phyloP scores from a whole-genome alignment of 768 basidiomycete genomes.

The Holtermannia corniformis region DNA sequence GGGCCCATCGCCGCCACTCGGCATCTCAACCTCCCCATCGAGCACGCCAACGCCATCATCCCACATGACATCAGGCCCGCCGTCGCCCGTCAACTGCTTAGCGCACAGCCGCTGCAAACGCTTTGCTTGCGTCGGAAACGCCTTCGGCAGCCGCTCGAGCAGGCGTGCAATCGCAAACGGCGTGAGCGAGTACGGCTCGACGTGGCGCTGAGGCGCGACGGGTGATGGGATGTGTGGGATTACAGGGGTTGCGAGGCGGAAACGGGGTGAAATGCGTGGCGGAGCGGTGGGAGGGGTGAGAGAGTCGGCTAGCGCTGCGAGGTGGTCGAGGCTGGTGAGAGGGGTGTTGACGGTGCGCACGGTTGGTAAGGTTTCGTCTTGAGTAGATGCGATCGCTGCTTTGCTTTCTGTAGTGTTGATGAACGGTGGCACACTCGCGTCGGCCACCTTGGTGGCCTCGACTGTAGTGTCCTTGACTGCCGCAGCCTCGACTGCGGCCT shows the following conservation, averaged over 20 bases:
- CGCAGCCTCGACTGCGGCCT: neutral
- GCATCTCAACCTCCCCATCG: conserved; percentile 11
- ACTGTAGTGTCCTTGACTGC: neutral
- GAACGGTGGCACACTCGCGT: no score
- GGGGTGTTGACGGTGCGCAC: neutral
- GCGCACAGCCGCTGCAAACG: conserved; percentile 10
- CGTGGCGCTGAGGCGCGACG: neutral
- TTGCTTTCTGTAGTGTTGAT: no score
- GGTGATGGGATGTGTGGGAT: neutral
- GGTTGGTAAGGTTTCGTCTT: no score
- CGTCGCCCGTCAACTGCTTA: conserved; percentile 19
- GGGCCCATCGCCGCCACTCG: conserved; percentile 12
- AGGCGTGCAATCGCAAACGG: conserved; percentile 16
- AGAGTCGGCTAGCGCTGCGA: neutral
- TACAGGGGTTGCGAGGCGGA: neutral
- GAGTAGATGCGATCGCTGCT: no score
- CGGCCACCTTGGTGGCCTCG: neutral
- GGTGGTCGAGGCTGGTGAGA: neutral
- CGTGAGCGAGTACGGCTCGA: conserved; percentile 12
- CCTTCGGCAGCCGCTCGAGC: conserved; percentile 10
- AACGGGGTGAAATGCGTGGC: neutral
- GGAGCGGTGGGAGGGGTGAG: neutral
- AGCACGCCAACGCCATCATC: conserved; percentile 31
- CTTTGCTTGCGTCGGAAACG: conserved; percentile 22
- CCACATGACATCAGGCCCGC: conserved; percentile 30